Evolutionary conservation across 306 rosid species (phyloP), one percentile per base, ranked within the genome.

Genomic region (Gynostemma pentaphyllum): DNA sequence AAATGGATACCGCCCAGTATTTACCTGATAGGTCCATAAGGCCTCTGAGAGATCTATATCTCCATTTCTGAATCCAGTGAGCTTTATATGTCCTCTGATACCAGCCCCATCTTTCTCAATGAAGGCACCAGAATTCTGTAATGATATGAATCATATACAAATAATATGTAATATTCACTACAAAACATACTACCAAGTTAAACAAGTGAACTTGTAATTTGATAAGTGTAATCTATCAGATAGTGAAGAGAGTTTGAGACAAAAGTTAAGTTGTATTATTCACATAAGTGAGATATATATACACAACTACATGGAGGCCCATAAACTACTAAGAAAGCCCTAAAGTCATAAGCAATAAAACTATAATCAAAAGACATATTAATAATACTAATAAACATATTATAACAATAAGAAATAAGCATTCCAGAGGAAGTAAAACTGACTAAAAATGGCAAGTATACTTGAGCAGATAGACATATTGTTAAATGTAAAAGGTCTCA

Each of bases 21-120:
- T n/a, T 68, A 91, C 96, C 95, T 91, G 98, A 78, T 87, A 83
- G 62, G 98, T 88, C 98, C 98, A 91, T 45, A 69, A 77, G 45
- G 78, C 78, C 72, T 81, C 75, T 23, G 89, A 83, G 52, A 91
- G 89, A 76, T 91, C 86, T 34, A 87, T 72, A 62, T 85, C 86
- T 56, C 96, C 89, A 53, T 77, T 77, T 73, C 68, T 53, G 37
- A 85, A 91, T 76, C 92, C 95, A 39, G 87, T 82, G 62, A 91
- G 84, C 80, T 83, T 82, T 62, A 82, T 64, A 71, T 79, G 50
- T 47, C 96, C 96, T 80, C 81, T 80, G 57, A 91, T 81, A 24
- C 96, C 98, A 0, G 85, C 98, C 75, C 95, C 96, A 80, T 91
- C 98, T 73, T 74, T 91, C 83, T 91, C 98, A 47, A 91, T 66